phyloP scores from a whole-genome alignment of 2,329 filamentous ascomycete genomes.

The Scopulariopsis brevicaulis region DNA sequence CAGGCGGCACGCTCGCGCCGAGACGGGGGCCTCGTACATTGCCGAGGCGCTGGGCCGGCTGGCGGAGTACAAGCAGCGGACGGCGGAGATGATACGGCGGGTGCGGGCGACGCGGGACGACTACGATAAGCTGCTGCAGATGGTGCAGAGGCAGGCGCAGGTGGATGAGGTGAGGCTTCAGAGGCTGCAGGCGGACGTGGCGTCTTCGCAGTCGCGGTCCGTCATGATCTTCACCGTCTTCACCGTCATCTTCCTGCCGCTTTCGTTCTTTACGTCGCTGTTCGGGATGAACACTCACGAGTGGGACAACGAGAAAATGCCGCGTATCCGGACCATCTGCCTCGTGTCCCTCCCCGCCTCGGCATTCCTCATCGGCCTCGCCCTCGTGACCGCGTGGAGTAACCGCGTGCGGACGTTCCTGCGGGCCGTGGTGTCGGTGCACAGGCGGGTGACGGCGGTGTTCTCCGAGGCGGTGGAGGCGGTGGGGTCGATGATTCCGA shows the following conservation, averaged over 20 bases:
- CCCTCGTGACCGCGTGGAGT: slow-evolving; percentile 46
- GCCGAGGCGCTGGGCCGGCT: slow-evolving; percentile 38
- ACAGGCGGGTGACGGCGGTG: neutral
- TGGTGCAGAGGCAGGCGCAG: slow-evolving; percentile 56
- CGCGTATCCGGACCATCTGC: slow-evolving; percentile 31
- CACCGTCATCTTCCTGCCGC: slow-evolving; percentile 50
- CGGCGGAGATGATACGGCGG: slow-evolving; percentile 45
- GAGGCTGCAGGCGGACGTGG: slow-evolving; percentile 49
- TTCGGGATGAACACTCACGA: slow-evolving; percentile 56
- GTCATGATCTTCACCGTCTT: slow-evolving; percentile 57
- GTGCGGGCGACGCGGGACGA: slow-evolving; percentile 47
- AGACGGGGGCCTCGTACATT: slow-evolving; percentile 28
- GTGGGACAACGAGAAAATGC: slow-evolving; percentile 39
- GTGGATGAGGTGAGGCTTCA: slow-evolving; percentile 55
- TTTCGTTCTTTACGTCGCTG: slow-evolving; percentile 53
- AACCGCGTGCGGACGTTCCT: slow-evolving; percentile 24
- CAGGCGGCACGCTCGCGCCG: slow-evolving; percentile 26
- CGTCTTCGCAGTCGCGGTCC: slow-evolving; percentile 48
- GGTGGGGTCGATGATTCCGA: neutral
- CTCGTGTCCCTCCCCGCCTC: slow-evolving; percentile 35
- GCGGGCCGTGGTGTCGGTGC: slow-evolving; percentile 10
- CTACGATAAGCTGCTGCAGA: slow-evolving; percentile 54
- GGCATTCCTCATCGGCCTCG: slow-evolving; percentile 31
- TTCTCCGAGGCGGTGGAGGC: neutral
- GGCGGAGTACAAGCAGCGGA: slow-evolving; percentile 40